phyloP scores from a whole-genome alignment of 768 basidiomycete genomes.

The Rossbeevera mucosa region DNA sequence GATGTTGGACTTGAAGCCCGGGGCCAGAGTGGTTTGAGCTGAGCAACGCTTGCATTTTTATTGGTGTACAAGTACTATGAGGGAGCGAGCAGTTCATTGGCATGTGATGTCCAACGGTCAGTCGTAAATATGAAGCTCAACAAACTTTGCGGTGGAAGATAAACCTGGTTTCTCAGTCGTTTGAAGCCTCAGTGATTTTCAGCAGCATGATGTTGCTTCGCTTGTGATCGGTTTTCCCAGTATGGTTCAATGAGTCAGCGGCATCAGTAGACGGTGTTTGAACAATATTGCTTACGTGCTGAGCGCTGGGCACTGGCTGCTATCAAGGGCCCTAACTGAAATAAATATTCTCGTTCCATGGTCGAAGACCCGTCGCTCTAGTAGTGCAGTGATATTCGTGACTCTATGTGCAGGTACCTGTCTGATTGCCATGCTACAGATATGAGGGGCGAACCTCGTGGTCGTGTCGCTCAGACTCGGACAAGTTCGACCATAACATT shows the following conservation, averaged over 20 bases:
- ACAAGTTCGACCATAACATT: too few relatives aligned
- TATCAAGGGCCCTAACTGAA: background rate
- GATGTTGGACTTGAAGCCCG: constrained; percentile 7
- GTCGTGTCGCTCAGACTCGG: too few relatives aligned
- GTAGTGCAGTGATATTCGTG: background rate
- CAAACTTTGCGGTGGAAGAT: background rate
- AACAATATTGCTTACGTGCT: too few relatives aligned
- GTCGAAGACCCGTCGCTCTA: background rate
- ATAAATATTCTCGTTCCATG: background rate
- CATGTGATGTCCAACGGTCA: background rate
- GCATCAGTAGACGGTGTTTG: background rate
- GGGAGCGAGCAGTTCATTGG: background rate
- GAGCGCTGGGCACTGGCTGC: too few relatives aligned
- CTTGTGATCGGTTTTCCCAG: too few relatives aligned
- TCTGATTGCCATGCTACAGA: too few relatives aligned
- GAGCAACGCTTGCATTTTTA: background rate
- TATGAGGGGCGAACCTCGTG: too few relatives aligned
- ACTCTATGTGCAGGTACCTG: background rate
- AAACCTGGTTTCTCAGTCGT: background rate
- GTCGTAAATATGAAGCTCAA: background rate
- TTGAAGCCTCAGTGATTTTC: too few relatives aligned
- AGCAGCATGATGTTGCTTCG: too few relatives aligned
- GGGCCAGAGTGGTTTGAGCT: background rate
- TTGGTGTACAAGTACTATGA: background rate
- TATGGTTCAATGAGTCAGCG: too few relatives aligned